These are phyloP conservation scores for Pythium coloratum DNA, from an alignment of 352 stramenopile genomes.

Conservation along the genomic window DNA sequence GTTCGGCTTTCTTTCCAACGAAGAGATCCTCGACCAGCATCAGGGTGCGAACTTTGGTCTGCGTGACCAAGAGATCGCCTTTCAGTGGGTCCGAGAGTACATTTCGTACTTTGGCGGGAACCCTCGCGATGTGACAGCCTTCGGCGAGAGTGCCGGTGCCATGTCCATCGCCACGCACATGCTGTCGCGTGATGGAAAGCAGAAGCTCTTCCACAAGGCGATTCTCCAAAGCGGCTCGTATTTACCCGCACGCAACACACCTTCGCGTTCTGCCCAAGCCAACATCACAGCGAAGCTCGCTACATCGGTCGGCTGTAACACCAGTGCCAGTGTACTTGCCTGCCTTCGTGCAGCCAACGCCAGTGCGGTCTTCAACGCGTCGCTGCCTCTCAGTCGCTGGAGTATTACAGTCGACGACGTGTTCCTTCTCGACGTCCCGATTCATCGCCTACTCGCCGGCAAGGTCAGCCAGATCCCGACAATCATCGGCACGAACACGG, in stretches of 20 bases:
- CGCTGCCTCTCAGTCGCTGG: background rate
- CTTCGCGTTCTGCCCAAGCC: background rate
- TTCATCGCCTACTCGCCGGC: background rate
- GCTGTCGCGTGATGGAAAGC: conserved; percentile 16
- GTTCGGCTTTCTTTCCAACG: conserved; percentile 3
- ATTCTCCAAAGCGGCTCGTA: conserved; percentile 20
- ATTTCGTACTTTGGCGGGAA: conserved; percentile 42
- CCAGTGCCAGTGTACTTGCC: background rate
- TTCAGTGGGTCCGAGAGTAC: conserved; percentile 40
- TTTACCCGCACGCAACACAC: background rate
- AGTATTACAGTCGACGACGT: conserved; percentile 7
- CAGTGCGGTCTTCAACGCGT: background rate
- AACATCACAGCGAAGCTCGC: background rate
- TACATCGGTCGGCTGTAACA: background rate
- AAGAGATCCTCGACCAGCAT: background rate
- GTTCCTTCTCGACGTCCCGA: conserved; percentile 4
- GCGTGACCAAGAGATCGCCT: conserved; percentile 31
- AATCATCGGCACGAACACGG: conserved; percentile 17
- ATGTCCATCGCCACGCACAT: conserved; percentile 15
- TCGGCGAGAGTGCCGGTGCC: conserved; percentile 25
- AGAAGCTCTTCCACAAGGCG: conserved; percentile 18
- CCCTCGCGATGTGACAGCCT: conserved; percentile 35
- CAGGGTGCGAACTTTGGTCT: conserved; percentile 29
- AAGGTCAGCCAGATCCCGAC: conserved; percentile 13
- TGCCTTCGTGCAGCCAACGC: conserved; percentile 15